Base-by-base conservation (phyloP, 23 red algal genomes). In the Gracilariopsis chorda region DNA sequence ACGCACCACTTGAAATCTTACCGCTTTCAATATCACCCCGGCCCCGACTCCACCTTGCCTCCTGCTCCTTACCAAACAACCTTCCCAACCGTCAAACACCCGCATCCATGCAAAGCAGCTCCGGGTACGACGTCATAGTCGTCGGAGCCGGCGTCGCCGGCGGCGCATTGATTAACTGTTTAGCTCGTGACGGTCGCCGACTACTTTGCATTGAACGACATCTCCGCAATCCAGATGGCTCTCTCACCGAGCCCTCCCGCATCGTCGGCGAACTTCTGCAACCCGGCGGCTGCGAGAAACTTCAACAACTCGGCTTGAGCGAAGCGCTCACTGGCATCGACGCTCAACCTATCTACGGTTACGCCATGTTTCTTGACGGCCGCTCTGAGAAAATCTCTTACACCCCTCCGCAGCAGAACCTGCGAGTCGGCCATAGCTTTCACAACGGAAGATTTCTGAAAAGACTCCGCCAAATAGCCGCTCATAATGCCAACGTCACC, bases 261-360 rank as follows among this genome's bases (percentile, higher is more conserved):
- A 98, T 98, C 41, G 96, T 98, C 11, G 96, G 96, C 35, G 96
- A 98, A 80, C 90, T 98, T 19, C 70, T 98, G 28, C 96, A 98
- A 47, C 96, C 96, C 25, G 96, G 96, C 8, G 96, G 96, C 14
- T 92, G 59, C 49, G 82, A 63, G 29, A 81, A 89, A 35, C 80
- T 98, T 3, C 28, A 39, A 2, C 56, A 80, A 34, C 90, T 99
- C 32, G 97, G 97, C 9, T 69, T 99, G 3, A 62, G 47, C 29
- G 91, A 84, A 19, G 88, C 97, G 44, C 59, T 99, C 5, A 64
- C 88, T 9, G 85, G 79, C 32, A 99, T 99, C 48, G 97, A 99
- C 55, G 80, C 97, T 1, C 97, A 96, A 80, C 56, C 43, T 19
- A 86, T 99, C 9, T 86, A 68, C 73, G 97, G 97, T 14, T 99